A percentile compares a stretch with the other conserved stretches of the same genome.
Conservation (phyloP, 1,284 basidiomycete genomes). For the Ceratobasidium sp. region DNA sequence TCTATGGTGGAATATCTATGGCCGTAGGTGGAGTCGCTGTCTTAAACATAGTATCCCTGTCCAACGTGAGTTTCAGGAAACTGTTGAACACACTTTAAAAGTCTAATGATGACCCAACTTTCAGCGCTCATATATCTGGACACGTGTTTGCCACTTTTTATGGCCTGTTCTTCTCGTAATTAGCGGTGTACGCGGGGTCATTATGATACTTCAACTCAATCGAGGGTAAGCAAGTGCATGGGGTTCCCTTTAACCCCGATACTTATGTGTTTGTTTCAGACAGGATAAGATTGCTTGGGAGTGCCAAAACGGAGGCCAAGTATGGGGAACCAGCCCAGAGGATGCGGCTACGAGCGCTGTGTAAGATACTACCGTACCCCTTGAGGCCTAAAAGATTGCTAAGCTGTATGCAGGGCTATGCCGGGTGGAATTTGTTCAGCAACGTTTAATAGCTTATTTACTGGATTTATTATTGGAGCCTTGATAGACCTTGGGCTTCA, state of each 20-base stretch:
- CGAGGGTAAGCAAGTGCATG: constrained; percentile 59
- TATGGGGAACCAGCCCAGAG: constrained; percentile 62
- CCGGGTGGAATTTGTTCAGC: constrained; percentile 67
- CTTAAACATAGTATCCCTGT: constrained; percentile 68
- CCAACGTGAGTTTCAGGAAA: constrained; percentile 59
- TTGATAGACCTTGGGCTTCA: constrained; percentile 72
- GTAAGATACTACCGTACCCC: constrained; percentile 42
- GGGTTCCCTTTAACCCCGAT: constrained; percentile 24
- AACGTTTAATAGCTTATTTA: constrained; percentile 69
- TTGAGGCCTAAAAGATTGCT: not conserved
- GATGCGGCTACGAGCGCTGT: constrained; percentile 52
- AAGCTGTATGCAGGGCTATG: constrained; percentile 47
- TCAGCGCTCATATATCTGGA: constrained; percentile 76
- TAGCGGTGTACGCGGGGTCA: constrained; percentile 67
- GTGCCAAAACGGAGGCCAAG: constrained; percentile 73
- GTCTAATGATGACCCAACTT: not conserved
- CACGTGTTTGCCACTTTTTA: constrained; percentile 68
- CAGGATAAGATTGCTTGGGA: constrained; percentile 77
- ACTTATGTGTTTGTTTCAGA: constrained; percentile 49
- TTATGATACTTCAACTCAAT: constrained; percentile 77
- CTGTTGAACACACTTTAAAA: not conserved
- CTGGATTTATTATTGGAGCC: constrained; percentile 70
- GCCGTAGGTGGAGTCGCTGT: constrained; percentile 62
- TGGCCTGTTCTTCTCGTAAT: constrained; percentile 77
- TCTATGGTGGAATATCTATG: constrained; percentile 75